phyloP scores from a whole-genome alignment of 73 alveolate genomes.

The Symbiodinium natans region DNA sequence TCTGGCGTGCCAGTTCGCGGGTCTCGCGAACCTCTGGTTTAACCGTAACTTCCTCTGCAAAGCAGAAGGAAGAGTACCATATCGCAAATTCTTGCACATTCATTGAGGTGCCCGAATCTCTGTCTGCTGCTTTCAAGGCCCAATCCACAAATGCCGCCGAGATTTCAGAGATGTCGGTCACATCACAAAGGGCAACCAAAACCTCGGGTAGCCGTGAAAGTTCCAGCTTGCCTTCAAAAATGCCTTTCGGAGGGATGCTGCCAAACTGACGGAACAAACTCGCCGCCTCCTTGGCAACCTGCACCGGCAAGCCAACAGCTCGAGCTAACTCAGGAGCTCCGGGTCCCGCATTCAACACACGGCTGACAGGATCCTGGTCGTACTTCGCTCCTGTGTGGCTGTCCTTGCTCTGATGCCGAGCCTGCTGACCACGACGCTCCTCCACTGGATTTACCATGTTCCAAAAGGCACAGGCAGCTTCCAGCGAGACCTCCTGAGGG shows the following conservation, averaged over 20 bases:
- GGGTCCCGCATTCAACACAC: background rate
- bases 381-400: background rate
- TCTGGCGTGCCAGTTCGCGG: constrained; percentile 98
- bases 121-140: background rate
- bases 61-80: constrained; percentile 86
- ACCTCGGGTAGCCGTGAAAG: background rate
- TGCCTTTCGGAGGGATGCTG: background rate
- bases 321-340: background rate
- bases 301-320: background rate
- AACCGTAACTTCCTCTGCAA: constrained; percentile 69
- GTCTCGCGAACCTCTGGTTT: constrained; percentile 95
- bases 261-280: background rate
- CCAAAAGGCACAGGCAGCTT: background rate
- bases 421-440: background rate
- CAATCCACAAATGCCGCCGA: background rate
- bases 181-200: background rate
- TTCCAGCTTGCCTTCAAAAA: background rate
- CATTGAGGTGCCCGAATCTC: background rate
- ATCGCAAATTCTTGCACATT: constrained; percentile 63
- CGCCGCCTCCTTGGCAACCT: constrained; percentile 1
- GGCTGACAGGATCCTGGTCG: background rate
- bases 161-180: background rate
- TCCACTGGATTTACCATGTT: background rate
- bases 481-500: background rate
- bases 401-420: background rate